Percentiles rank a stretch among this genome's conserved stretches.
Evolutionary conservation across 106 monocot species (phyloP).

Genomic region (Dendrobium nobile): DNA sequence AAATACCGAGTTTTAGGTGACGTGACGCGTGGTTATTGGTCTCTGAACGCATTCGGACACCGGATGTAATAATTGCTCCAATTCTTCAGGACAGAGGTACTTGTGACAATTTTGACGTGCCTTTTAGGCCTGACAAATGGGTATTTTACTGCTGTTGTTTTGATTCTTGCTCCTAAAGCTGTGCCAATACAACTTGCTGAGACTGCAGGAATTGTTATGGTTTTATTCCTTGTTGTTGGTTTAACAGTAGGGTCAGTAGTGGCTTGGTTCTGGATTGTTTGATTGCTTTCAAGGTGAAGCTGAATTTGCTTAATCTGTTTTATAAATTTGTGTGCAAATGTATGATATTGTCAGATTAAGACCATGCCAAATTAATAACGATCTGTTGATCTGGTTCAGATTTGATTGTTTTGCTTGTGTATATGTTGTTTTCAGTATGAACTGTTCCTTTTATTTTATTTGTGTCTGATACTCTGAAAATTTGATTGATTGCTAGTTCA

Average conservation of each 20-base stretch:
- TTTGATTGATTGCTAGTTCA: too few species aligned
- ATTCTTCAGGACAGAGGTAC: constrained; percentile 44
- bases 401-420: too few species aligned
- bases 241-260: constrained; percentile 29
- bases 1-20: too few species aligned
- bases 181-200: constrained; percentile 59
- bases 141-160: constrained; percentile 40
- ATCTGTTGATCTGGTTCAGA: too few species aligned
- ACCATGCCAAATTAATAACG: too few species aligned
- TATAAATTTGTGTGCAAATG: not conserved
- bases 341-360: not conserved
- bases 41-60: too few species aligned
- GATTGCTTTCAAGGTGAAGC: not conserved
- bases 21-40: too few species aligned
- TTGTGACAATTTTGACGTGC: constrained; percentile 38
- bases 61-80: too few species aligned
- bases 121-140: constrained; percentile 55
- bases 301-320: not conserved
- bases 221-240: constrained; percentile 35
- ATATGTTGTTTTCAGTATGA: too few species aligned
- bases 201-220: constrained; percentile 46
- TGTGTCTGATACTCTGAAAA: too few species aligned
- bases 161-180: constrained; percentile 53
- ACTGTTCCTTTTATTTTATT: too few species aligned
- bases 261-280: constrained; percentile 54